Evolutionary conservation across 768 basidiomycete species (phyloP).

Genomic region (Auriculariales sp.): DNA sequence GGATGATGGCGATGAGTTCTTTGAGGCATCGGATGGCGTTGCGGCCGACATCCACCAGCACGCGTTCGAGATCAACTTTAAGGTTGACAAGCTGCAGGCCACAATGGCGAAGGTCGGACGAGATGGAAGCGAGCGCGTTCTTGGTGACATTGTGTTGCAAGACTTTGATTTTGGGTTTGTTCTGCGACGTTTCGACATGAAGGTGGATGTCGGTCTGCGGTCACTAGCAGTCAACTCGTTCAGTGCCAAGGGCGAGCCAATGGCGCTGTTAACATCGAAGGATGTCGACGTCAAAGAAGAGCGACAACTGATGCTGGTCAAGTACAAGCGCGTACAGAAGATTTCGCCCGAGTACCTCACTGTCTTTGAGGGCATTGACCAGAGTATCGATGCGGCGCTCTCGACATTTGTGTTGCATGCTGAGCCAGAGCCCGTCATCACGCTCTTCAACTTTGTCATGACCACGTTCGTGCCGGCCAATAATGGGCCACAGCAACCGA

Average conservation of each 20-base stretch:
- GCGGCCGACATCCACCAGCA: slow-evolving; percentile 35
- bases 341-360: slow-evolving; percentile 75
- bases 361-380: slow-evolving; percentile 72
- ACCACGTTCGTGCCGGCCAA: slow-evolving; percentile 67
- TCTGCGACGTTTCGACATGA: slow-evolving; percentile 73
- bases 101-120: slow-evolving; percentile 56
- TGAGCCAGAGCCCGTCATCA: slow-evolving; percentile 79
- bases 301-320: slow-evolving; percentile 60
- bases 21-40: slow-evolving; percentile 53
- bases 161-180: slow-evolving; percentile 64
- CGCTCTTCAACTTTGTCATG: slow-evolving; percentile 94
- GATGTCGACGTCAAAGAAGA: slow-evolving; percentile 25
- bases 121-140: slow-evolving; percentile 48
- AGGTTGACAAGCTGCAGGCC: slow-evolving; percentile 70
- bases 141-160: slow-evolving; percentile 70
- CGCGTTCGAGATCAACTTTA: slow-evolving; percentile 74
- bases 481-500: background rate
- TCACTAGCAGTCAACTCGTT: slow-evolving; percentile 65
- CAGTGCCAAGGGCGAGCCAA: slow-evolving; percentile 35
- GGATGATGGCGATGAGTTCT: slow-evolving; percentile 46
- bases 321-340: slow-evolving; percentile 67
- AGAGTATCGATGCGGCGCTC: slow-evolving; percentile 71
- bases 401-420: slow-evolving; percentile 84
- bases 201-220: slow-evolving; percentile 70
- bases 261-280: slow-evolving; percentile 54